A percentile compares a stretch with the other conserved stretches of the same genome.
Conservation (phyloP, 306 rosid species). For the Cyclanthera cordifolia region DNA sequence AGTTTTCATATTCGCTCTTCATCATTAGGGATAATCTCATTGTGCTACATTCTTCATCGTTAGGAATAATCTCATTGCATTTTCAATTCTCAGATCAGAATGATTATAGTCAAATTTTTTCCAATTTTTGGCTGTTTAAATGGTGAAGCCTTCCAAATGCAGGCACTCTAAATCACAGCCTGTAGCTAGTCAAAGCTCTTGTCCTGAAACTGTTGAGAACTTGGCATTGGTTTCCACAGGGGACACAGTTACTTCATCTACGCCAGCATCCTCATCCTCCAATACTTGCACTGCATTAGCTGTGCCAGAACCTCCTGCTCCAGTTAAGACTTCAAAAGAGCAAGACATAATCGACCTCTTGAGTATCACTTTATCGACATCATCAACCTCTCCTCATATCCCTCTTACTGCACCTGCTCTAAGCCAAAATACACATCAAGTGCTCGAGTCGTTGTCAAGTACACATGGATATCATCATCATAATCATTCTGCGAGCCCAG, state of each 20-base stretch:
- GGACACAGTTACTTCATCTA: conserved; percentile 21
- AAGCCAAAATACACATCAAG: conserved; percentile 41
- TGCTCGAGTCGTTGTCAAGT: conserved; percentile 31
- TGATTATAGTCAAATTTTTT: too few relatives aligned
- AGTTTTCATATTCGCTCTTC: background rate
- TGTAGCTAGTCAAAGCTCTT: conserved; percentile 28
- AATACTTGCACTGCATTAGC: conserved; percentile 50
- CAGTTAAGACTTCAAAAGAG: conserved; percentile 41
- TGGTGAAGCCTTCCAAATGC: conserved; percentile 16
- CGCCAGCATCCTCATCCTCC: conserved; percentile 26
- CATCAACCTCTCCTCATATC: conserved; percentile 35
- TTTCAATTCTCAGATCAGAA: background rate
- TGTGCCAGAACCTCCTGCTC: conserved; percentile 46
- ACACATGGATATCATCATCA: conserved; percentile 32
- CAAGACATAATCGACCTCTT: conserved; percentile 84
- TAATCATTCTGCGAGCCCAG: conserved; percentile 24
- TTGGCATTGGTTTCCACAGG: conserved; percentile 22
- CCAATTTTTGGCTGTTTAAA: background rate
- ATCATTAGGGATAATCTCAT: background rate
- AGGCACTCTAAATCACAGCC: conserved; percentile 62
- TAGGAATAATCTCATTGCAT: background rate
- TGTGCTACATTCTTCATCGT: background rate
- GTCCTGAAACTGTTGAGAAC: conserved; percentile 27
- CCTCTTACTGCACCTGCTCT: conserved; percentile 27
- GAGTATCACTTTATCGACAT: conserved; percentile 56